Evolutionary conservation across 169 alveolate species (phyloP), one percentile per base, ranked within the genome.

Genomic region (Amoebophrya sp.): DNA sequence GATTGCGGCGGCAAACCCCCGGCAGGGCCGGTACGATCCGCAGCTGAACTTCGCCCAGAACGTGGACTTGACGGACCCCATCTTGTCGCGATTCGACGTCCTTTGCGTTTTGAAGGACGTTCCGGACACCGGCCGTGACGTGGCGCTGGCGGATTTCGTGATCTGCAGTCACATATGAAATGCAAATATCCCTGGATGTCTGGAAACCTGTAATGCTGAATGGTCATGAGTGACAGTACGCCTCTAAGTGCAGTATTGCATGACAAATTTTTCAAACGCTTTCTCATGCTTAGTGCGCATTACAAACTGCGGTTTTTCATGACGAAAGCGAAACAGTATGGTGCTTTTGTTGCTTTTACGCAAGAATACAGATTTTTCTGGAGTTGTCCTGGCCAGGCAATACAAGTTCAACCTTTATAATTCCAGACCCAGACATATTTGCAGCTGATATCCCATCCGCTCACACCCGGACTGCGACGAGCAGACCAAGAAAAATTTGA

Each of bases 1-100:
- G 53, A 98, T 99, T 40, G 99, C 99, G 0, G 99, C 99, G n/a
- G 99, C 99, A 0, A 99, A 99, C 95, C 99, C 99, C 94, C 91
- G 97, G 96, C 41, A 94, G 3, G 99, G 99, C 23, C 95, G 99
- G 89, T 99, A 99, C 94, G 99, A 99, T 93, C 98, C 99, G 33
- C 95, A 98, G 91, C 92, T 97, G 92, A 97, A 99, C 91, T 99
- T 99, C 94, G 96, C 96, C 91, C 99, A 99, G 94, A 99, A 99
- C 96, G 99, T 99, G 41, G 99, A 99, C 94, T 95, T 99, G 88
- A 97, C 99, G 38, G 99, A 99, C 91, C 99, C 99, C 0, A 98
- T 99, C 91, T 95, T 99, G 93, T 97, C 99, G 88, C 97, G 99
- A 92, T 99, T 99, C 95, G 99, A 99, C 96, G 95, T 98, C 89